Base-by-base conservation (phyloP, 2,329 filamentous ascomycete species). In the Arthrobotrys entomopaga region DNA sequence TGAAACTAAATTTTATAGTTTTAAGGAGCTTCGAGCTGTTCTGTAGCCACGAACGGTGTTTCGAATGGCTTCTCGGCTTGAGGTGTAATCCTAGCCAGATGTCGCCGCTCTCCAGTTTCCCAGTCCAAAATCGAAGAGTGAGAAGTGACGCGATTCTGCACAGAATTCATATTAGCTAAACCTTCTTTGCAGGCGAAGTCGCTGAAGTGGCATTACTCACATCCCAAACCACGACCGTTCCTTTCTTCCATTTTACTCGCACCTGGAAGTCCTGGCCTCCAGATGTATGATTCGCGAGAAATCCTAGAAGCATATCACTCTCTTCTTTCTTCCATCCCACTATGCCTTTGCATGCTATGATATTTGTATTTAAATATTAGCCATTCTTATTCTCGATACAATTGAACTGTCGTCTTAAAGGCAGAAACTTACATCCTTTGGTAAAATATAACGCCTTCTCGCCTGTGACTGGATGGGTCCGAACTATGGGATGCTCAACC, bases 311-410 rank as follows among this genome's bases (percentile, higher is more conserved):
- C 56, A 86, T 85, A 76, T 96, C 92, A 1, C 89, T 92, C 80
- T 96, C 93, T 80, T 96, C 92, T 80, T 92, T 91, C 82, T 96
- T 96, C 79, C 90, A 87, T 10, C 91, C 92, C 0, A 94, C 87
- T 61, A 96, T 94, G 29, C 65, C 67, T 42, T 56, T 29, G 19
- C 54, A 56, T 7, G 63, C 72, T 53, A 53, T 46, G 11, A 1
- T 19, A 46, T 46, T 46, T 34, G 1, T 5, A 34, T 34, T 34
- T 34, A 5, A 1, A 8, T 34, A n/a, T 46, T 15, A 46, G 42
- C 16, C 8, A 20, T 16, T 40, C 8, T 2, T 2, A 3, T 13
- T 16, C 34, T 43, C n/a, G 22, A 20, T n/a, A n/a, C n/a, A n/a
- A n/a, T n/a, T n/a, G n/a, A n/a, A 13, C 22, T n/a, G n/a, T n/a